Conservation (phyloP, 176 grass and related monocot genomes). For the Carex littledalei region DNA sequence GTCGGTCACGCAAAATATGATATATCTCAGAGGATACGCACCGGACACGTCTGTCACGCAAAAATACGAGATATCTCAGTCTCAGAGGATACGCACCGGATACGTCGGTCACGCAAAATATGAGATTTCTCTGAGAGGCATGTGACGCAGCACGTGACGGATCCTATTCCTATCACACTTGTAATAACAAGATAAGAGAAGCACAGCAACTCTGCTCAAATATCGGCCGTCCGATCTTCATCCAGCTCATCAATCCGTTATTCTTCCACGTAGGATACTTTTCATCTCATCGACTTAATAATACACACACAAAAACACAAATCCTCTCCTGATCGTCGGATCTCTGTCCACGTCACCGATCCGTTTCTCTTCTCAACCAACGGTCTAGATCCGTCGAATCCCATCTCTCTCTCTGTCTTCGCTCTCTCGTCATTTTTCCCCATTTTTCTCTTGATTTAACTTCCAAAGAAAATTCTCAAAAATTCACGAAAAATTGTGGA, state of each 20-base stretch:
- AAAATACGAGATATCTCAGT: no score
- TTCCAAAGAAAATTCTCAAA: not conserved
- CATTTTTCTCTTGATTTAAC: constrained; percentile 10
- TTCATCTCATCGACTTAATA: not conserved
- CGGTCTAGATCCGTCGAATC: constrained; percentile 2
- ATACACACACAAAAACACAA: not conserved
- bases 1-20: no score
- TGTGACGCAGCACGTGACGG: not conserved
- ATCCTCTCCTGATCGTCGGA: not conserved
- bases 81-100: no score
- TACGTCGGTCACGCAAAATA: no score
- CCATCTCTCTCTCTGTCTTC: not conserved
- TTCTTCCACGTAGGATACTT: not conserved
- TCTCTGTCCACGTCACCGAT: constrained; percentile 12
- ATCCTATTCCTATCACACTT: no score
- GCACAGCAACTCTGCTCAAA: not conserved
- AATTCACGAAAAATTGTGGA: not conserved
- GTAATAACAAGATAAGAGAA: not conserved
- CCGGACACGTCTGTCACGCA: no score
- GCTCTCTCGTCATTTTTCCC: constrained; percentile 21
- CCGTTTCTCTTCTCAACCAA: not conserved
- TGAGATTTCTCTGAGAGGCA: no score
- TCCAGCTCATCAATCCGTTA: constrained; percentile 4
- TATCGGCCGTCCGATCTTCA: not conserved
- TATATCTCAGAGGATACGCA: no score